phyloP scores from a whole-genome alignment of 305 asterid genomes.

The Solanum chacoense region DNA sequence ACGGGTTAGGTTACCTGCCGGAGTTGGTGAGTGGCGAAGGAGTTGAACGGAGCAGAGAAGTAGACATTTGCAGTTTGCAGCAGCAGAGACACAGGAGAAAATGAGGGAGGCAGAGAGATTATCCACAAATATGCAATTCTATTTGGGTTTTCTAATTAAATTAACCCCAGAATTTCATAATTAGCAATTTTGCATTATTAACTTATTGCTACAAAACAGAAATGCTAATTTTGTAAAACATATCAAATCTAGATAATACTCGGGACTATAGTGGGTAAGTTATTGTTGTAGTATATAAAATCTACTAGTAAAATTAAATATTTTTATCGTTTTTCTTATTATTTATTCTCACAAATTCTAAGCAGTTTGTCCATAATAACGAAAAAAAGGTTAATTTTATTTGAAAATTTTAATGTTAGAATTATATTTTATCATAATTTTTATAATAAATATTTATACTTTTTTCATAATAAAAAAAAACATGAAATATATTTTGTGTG shows the following conservation, averaged over 20 bases:
- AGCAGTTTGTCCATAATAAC: background rate
- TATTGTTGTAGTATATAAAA: background rate
- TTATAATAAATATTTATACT: too few relatives aligned
- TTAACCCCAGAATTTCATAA: too few relatives aligned
- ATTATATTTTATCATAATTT: rapidly evolving
- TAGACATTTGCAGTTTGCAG: background rate
- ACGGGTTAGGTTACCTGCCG: background rate
- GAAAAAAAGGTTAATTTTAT: too few relatives aligned
- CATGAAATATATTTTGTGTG: rapidly evolving
- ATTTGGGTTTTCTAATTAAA: background rate
- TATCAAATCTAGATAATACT: background rate
- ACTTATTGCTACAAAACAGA: background rate
- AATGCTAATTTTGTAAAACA: background rate
- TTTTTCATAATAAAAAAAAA: too few relatives aligned
- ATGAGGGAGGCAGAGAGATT: background rate
- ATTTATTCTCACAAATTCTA: too few relatives aligned
- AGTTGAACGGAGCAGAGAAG: background rate
- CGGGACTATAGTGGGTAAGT: rapidly evolving
- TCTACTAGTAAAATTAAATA: background rate
- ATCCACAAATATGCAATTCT: background rate
- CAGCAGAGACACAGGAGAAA: background rate
- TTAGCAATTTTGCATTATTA: background rate
- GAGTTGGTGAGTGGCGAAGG: background rate
- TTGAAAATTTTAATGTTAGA: background rate
- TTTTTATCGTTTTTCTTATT: too few relatives aligned